Evolutionary conservation across 805 yeast genomes (phyloP), one percentile per base, ranked within the genome.

Genomic region (Hanseniaspora occidentalis): DNA sequence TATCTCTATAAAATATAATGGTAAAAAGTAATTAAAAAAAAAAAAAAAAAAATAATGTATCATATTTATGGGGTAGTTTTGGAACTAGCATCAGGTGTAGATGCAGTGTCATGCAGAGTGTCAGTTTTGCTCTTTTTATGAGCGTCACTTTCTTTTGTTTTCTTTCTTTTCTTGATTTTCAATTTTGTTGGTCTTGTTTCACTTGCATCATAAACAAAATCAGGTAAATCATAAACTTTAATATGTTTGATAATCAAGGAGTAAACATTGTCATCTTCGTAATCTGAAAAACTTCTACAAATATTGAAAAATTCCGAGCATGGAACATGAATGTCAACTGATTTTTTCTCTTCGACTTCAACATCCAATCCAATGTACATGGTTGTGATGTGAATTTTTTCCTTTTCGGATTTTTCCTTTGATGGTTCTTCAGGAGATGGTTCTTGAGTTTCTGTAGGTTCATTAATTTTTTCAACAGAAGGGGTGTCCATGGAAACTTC

Each of bases 251-350:
- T 76, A 42, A 73, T 67, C 45, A 89, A 66, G 19, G 76, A 65
- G 51, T 52, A 66, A 13, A 52, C 64, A 45, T 77, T 69, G 8
- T 69, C 59, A 35, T 75, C 72, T 40, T 75, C 79, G 48, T 80
- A 73, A 51, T 74, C 92, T 29, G 69, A 67, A 76, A 89, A 84
- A 25, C 75, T 70, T 47, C 84, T 77, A 60, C 96, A 84, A 6
- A 84, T 61, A 34, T 71, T 77, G 62, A 73, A 85, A 57, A 89
- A 92, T 45, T 92, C 97, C 17, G 84, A 71, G 56, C 97, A 88
- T 16, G 95, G 95, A 47, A 77, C 73, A 51, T 82, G 94, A 43
- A 89, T 79, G 57, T 86, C 95, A 49, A 88, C 69, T 50, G 77
- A 73, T 63, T 75, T 72, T 38, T 67, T 73, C 19, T 72, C 75